Conservation (phyloP, 179 eudicot genomes). For the Sideroxylon spinosum region DNA sequence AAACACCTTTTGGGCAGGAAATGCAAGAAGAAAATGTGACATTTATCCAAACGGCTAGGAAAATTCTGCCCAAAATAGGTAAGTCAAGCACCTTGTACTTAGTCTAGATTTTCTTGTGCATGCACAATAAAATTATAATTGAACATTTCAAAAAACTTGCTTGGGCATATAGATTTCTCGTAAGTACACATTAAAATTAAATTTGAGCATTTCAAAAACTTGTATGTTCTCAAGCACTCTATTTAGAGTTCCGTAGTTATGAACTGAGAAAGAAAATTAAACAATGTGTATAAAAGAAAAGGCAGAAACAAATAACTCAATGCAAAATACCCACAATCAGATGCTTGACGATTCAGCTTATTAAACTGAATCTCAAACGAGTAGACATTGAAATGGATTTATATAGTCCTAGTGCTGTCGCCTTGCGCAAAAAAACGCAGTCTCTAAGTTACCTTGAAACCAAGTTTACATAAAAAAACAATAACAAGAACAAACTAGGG, state of each 20-base stretch:
- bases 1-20: neutral
- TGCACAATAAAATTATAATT: neutral
- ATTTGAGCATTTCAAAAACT: neutral
- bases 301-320: neutral
- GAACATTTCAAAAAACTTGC: neutral
- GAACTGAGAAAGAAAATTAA: neutral
- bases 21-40: neutral
- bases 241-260: neutral
- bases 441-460: neutral
- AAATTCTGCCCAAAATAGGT: neutral
- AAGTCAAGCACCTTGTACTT: neutral
- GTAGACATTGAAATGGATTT: neutral
- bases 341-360: neutral
- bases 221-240: neutral
- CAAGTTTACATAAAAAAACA: neutral
- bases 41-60: neutral
- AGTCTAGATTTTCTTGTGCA: neutral
- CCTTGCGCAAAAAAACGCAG: neutral
- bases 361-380: neutral
- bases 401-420: neutral
- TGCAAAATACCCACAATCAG: neutral
- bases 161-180: neutral
- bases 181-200: neutral
- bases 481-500: slow-evolving; percentile 3
- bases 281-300: neutral